These are phyloP conservation scores for Solanum chacoense DNA, from an alignment of 305 asterid genomes.

Conservation along the genomic window DNA sequence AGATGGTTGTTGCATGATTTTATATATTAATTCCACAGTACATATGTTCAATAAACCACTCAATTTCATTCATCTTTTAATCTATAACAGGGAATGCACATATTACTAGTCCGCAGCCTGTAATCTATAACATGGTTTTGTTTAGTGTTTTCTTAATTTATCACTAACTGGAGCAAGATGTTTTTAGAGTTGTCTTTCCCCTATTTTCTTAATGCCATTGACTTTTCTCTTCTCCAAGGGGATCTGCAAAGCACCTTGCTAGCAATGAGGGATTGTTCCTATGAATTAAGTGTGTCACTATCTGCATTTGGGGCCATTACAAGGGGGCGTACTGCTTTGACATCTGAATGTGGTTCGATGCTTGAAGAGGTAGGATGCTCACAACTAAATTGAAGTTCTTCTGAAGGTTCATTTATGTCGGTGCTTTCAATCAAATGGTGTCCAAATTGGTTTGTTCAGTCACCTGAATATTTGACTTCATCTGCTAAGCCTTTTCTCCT, in stretches of 20 bases:
- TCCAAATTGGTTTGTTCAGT: not conserved
- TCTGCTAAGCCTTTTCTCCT: conserved; percentile 1
- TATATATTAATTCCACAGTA: not conserved
- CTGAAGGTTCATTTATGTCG: not conserved
- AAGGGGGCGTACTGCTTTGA: conserved; percentile 86
- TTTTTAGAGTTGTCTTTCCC: not conserved
- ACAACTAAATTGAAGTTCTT: not conserved
- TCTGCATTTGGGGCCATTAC: conserved; percentile 66
- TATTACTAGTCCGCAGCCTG: not conserved
- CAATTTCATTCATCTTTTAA: not conserved
- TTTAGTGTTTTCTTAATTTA: not conserved
- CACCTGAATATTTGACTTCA: not conserved
- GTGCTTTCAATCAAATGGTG: not conserved
- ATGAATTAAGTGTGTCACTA: conserved; percentile 68
- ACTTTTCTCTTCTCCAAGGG: conserved; percentile 37
- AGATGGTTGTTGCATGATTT: not conserved
- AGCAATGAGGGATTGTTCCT: conserved; percentile 84
- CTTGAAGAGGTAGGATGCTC: conserved; percentile 77
- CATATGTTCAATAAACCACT: not conserved
- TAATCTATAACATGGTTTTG: not conserved
- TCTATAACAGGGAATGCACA: not conserved
- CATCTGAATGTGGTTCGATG: conserved; percentile 99
- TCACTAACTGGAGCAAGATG: not conserved
- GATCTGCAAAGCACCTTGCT: conserved; percentile 85
- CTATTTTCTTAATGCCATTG: not conserved